phyloP scores from a whole-genome alignment of 139 green algal genomes.

The Coccomyxa sp. region DNA sequence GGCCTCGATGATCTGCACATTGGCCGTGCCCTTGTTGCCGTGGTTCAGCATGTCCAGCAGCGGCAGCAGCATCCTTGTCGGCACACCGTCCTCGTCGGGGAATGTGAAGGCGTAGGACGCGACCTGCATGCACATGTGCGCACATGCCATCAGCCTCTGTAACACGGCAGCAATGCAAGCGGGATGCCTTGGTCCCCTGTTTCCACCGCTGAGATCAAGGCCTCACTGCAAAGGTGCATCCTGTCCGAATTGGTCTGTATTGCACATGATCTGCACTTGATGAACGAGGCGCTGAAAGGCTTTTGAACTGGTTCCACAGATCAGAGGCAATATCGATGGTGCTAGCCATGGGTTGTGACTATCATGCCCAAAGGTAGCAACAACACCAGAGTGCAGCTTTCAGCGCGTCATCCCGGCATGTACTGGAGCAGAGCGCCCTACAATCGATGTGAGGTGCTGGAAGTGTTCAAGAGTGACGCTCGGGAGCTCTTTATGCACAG shows the following conservation, averaged over 20 bases:
- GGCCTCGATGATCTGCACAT: background rate
- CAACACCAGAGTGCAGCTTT: too few relatives aligned
- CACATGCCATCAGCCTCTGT: too few relatives aligned
- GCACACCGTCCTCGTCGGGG: background rate
- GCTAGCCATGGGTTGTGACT: background rate
- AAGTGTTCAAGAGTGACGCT: background rate
- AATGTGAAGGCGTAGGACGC: background rate
- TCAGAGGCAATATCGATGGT: background rate
- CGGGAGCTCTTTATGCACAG: background rate
- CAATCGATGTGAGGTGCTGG: background rate
- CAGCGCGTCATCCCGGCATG: too few relatives aligned
- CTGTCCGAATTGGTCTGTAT: too few relatives aligned
- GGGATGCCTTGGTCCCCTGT: background rate
- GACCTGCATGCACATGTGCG: slow-evolving; percentile 2
- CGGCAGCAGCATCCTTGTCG: background rate
- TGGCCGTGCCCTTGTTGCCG: background rate
- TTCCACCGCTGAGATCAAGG: background rate
- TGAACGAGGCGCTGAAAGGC: too few relatives aligned
- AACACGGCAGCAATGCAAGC: too few relatives aligned
- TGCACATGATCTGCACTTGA: too few relatives aligned
- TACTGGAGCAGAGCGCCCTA: too few relatives aligned
- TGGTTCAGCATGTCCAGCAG: background rate
- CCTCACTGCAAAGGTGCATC: background rate
- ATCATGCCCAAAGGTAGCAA: too few relatives aligned
- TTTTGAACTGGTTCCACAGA: too few relatives aligned